phyloP scores from a whole-genome alignment of 2,329 filamentous ascomycete species.

The Hypoxylon sp. region DNA sequence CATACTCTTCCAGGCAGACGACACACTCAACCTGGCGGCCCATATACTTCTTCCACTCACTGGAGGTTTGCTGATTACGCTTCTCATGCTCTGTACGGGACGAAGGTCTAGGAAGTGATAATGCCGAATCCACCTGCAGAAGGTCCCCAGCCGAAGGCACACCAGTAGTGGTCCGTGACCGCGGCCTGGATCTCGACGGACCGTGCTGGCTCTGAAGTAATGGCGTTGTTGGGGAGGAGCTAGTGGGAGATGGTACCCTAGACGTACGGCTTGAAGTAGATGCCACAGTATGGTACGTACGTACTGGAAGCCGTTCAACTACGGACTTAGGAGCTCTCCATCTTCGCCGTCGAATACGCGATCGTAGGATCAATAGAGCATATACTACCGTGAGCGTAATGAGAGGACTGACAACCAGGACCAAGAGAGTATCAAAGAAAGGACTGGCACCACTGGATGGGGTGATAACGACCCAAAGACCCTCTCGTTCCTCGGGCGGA shows the following conservation, averaged over 20 bases:
- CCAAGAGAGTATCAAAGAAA: constrained; percentile 95
- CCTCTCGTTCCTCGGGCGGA: constrained; percentile 69
- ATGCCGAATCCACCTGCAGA: constrained; percentile 57
- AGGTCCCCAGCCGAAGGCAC: constrained; percentile 64
- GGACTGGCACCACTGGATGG: constrained; percentile 90
- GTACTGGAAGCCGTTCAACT: constrained; percentile 92
- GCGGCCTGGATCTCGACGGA: constrained; percentile 66
- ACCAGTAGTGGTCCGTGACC: constrained; percentile 73
- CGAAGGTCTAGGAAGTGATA: constrained; percentile 54
- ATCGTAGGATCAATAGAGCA: constrained; percentile 84
- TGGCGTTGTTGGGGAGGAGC: constrained; percentile 81
- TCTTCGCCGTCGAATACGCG: constrained; percentile 85
- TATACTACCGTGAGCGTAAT: constrained; percentile 95
- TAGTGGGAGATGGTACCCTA: constrained; percentile 71
- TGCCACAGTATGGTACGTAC: constrained; percentile 90
- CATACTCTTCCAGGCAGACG: constrained; percentile 95
- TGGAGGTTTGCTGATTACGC: constrained; percentile 52
- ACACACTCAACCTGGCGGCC: constrained; percentile 86
- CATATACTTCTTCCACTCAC: constrained; percentile 75
- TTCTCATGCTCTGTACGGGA: constrained; percentile 62
- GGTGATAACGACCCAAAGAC: constrained; percentile 95
- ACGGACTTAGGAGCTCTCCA: constrained; percentile 99
- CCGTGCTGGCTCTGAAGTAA: constrained; percentile 71
- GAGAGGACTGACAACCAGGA: constrained; percentile 93
- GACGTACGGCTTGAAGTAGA: constrained; percentile 68